Evolutionary conservation across 2,329 filamentous ascomycete genomes (phyloP).

Genomic region (Xylaria sp.): DNA sequence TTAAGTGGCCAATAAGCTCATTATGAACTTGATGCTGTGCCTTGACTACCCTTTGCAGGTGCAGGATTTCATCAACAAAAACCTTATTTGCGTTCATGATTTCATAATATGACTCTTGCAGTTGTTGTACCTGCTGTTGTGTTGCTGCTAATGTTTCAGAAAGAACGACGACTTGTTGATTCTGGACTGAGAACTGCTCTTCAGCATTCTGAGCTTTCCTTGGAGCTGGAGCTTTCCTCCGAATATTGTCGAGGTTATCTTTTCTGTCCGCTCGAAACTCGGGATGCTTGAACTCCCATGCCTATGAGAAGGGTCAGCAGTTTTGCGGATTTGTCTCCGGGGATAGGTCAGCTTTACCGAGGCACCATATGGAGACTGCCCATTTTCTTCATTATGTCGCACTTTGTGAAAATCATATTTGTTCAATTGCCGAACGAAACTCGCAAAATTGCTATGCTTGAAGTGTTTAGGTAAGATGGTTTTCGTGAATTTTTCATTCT

Average conservation of each 20-base stretch:
- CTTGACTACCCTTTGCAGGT: conserved; percentile 69
- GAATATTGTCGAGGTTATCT: conserved; percentile 95
- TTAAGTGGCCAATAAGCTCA: conserved; percentile 67
- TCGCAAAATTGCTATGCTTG: conserved; percentile 85
- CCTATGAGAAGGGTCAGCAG: conserved; percentile 60
- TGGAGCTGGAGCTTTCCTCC: conserved; percentile 91
- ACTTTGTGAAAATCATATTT: conserved; percentile 91
- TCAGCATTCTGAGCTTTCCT: conserved; percentile 74
- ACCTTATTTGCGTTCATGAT: conserved; percentile 72
- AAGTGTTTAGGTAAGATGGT: conserved; percentile 85
- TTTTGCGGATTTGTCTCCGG: conserved; percentile 23
- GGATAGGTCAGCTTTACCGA: conserved; percentile 65
- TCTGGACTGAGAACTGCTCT: conserved; percentile 76
- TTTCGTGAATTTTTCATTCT: conserved; percentile 95
- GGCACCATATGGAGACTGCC: conserved; percentile 81
- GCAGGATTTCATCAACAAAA: conserved; percentile 69
- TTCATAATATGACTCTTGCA: conserved; percentile 87
- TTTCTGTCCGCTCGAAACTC: conserved; percentile 97
- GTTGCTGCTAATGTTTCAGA: conserved; percentile 89
- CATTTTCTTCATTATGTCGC: conserved; percentile 86
- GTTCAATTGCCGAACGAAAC: conserved; percentile 80
- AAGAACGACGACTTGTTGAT: conserved; percentile 88
- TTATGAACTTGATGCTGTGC: conserved; percentile 66
- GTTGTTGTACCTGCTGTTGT: conserved; percentile 88
- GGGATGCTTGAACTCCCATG: conserved; percentile 97